Conservation (phyloP, 2,329 filamentous ascomycete genomes). For the Microcyclospora tardicrescens region DNA sequence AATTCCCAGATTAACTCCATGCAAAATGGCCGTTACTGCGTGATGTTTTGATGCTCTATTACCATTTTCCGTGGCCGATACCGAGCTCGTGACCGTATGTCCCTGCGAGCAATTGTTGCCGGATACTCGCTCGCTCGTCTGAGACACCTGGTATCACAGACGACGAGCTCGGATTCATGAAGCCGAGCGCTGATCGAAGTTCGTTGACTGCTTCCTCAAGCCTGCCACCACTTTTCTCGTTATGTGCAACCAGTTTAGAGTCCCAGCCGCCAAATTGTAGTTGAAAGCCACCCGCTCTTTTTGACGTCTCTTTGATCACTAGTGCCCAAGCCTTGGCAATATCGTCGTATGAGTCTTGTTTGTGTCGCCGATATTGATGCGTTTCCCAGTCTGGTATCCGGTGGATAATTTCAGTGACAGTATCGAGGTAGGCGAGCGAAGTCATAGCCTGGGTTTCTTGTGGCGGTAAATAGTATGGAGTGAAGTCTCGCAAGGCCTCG, state of each 20-base stretch:
- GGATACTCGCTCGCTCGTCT: slow-evolving; percentile 33
- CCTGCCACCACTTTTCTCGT: slow-evolving; percentile 71
- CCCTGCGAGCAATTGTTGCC: slow-evolving; percentile 33
- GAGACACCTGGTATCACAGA: slow-evolving; percentile 9
- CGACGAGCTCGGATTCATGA: slow-evolving; percentile 45
- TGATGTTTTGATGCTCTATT: neutral
- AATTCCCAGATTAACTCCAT: too few relatives aligned
- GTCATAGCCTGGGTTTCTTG: slow-evolving; percentile 72
- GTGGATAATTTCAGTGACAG: slow-evolving; percentile 81
- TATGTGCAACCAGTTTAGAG: slow-evolving; percentile 72
- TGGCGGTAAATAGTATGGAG: slow-evolving; percentile 86
- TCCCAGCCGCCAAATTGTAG: slow-evolving; percentile 89
- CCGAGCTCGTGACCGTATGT: slow-evolving; percentile 39
- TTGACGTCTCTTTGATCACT: slow-evolving; percentile 80
- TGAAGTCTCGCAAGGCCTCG: slow-evolving; percentile 86
- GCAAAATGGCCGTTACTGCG: too few relatives aligned
- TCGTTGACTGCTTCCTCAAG: slow-evolving; percentile 69
- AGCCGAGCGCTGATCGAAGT: slow-evolving; percentile 60
- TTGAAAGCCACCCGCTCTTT: slow-evolving; percentile 80
- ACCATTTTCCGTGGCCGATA: slow-evolving; percentile 36
- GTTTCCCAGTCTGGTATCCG: slow-evolving; percentile 82
- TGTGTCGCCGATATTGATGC: slow-evolving; percentile 78
- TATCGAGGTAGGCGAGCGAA: slow-evolving; percentile 78
- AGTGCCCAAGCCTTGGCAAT: slow-evolving; percentile 86
- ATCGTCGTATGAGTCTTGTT: slow-evolving; percentile 91